Evolutionary conservation across 805 yeast species (phyloP).

Genomic region (Starmerella stigmatis): DNA sequence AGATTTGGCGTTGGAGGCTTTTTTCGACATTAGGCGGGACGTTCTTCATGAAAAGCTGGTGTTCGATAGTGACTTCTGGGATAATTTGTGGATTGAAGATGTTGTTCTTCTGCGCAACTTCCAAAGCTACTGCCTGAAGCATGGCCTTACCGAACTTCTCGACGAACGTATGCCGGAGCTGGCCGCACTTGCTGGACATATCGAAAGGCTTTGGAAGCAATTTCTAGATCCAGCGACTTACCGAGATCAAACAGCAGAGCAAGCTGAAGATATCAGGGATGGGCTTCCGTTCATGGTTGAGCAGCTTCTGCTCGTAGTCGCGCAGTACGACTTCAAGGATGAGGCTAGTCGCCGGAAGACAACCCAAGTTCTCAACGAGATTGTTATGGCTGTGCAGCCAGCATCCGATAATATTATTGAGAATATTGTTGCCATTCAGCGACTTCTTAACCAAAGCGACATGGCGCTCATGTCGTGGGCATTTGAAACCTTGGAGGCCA

Average conservation of each 20-base stretch:
- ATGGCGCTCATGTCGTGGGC: slow-evolving; percentile 18
- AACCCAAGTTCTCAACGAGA: slow-evolving; percentile 44
- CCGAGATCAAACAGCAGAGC: slow-evolving; percentile 49
- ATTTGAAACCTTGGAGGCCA: slow-evolving; percentile 17
- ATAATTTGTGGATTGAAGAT: slow-evolving; percentile 58
- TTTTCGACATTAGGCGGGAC: slow-evolving; percentile 56
- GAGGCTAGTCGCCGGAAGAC: slow-evolving; percentile 79
- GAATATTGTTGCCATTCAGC: slow-evolving; percentile 52
- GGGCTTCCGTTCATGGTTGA: slow-evolving; percentile 57
- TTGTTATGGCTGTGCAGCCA: slow-evolving; percentile 46
- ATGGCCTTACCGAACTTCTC: slow-evolving; percentile 42
- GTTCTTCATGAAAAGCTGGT: slow-evolving; percentile 43
- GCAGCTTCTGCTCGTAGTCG: slow-evolving; percentile 59
- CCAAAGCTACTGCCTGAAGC: slow-evolving; percentile 48
- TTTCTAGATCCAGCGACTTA: slow-evolving; percentile 25
- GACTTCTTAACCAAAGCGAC: slow-evolving; percentile 32
- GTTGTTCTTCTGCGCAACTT: slow-evolving; percentile 62
- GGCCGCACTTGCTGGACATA: slow-evolving; percentile 50
- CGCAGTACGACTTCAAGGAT: slow-evolving; percentile 74
- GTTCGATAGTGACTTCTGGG: slow-evolving; percentile 57
- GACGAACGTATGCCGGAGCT: slow-evolving; percentile 74
- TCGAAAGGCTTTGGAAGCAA: slow-evolving; percentile 46
- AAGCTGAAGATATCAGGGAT: slow-evolving; percentile 35
- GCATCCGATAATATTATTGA: slow-evolving; percentile 35
- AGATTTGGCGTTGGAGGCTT: slow-evolving; percentile 50